Base-by-base conservation (phyloP, 371 early-diverging fungal species). In the Enterocytospora artemiae region DNA sequence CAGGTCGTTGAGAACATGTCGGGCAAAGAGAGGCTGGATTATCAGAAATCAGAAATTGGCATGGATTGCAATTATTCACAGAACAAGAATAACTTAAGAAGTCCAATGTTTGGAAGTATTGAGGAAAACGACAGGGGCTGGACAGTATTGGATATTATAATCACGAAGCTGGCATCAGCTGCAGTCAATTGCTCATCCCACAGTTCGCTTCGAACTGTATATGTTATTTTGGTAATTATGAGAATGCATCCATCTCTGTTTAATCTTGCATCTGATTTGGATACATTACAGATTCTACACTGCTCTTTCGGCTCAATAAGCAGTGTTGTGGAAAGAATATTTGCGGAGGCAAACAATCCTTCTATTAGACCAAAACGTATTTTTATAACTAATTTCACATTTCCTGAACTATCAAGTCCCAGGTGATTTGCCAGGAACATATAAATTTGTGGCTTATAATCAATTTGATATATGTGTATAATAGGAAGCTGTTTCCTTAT, bases 231-330 rank as follows among this genome's bases (percentile, higher is more conserved):
- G 43, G 32, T 53, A 31, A 53, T 66, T 27, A 41, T 68, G 36
- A 54, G 68, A 24, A 44, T 68, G 41, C 66, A 65, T 56, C 68
- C 68, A 24, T 45, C 30, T 31, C 9, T 57, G 30, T 66, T 60
- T 57, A 24, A 22, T 14, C 30, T 36, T 32, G 53, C 48, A 49
- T n/a, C 12, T 5, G 12, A 33, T 4, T 53, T 65, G 3, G 28
- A 41, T n/a, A 22, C 25, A 39, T 16, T 65, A 5, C 7, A 52
- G 5, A 66, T 67, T 28, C 68, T 62, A 25, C 53, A 4, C 2
- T 14, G 18, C 5, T 66, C 63, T n/a, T 52, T 62, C 9, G 31
- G 28, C 3, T 4, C 12, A 2, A 48, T 62, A 4, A 39, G 18
- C 4, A 52, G 30, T 20, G 33, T 62, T 9, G 59, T 37, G 31